Conservation (phyloP, 2,329 filamentous ascomycete species). For the Cercospora zeina region DNA sequence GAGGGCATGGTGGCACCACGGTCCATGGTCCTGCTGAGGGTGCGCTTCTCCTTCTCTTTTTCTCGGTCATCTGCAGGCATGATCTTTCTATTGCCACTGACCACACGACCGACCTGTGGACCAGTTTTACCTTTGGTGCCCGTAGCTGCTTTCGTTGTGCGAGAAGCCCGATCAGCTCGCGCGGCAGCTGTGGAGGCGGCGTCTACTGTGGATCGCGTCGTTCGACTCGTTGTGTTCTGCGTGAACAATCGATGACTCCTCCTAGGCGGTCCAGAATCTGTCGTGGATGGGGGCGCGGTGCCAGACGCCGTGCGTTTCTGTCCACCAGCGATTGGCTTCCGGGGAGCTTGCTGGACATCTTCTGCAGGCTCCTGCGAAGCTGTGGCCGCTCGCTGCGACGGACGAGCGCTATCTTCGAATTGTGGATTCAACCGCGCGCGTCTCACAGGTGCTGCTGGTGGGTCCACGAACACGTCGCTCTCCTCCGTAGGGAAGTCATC, state of each 20-base stretch:
- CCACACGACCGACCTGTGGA: constrained; percentile 77
- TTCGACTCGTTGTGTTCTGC: constrained; percentile 65
- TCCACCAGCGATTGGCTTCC: constrained; percentile 44
- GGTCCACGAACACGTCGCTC: constrained; percentile 41
- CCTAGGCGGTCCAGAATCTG: constrained; percentile 48
- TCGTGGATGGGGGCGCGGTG: constrained; percentile 31
- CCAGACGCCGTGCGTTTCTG: constrained; percentile 93
- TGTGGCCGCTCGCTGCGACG: constrained; percentile 45
- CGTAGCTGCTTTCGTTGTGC: constrained; percentile 64
- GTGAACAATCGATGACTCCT: constrained; percentile 56
- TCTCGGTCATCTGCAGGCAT: constrained; percentile 49
- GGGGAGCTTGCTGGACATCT: constrained; percentile 35
- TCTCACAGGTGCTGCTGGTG: constrained; percentile 52
- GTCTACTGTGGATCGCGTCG: constrained; percentile 59
- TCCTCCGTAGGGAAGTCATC: constrained; percentile 43
- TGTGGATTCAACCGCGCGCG: constrained; percentile 38
- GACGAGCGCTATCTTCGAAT: constrained; percentile 34
- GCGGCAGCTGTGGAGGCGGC: constrained; percentile 55
- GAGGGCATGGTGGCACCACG: constrained; percentile 47
- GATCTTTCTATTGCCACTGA: constrained; percentile 82
- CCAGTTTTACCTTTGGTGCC: constrained; percentile 66
- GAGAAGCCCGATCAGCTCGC: constrained; percentile 54
- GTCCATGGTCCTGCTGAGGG: constrained; percentile 57
- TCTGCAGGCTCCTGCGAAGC: constrained; percentile 45
- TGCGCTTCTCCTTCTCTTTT: constrained; percentile 62